These are phyloP conservation scores for Arctium minus DNA, from an alignment of 129 eudicot genomes.

Conservation along the genomic window DNA sequence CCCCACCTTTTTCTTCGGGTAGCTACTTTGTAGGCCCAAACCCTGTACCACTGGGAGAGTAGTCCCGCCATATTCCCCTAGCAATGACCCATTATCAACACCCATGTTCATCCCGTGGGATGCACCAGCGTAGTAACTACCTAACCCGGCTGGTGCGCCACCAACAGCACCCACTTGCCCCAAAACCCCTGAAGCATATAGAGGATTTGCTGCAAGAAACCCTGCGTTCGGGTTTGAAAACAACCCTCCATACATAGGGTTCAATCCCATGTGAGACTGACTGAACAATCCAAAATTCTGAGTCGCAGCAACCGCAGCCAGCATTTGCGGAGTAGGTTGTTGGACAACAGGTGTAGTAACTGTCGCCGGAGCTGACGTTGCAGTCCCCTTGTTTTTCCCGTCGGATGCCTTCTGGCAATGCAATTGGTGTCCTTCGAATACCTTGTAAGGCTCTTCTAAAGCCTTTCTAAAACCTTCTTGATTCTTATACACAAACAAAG, in stretches of 20 bases:
- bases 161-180: slow-evolving; percentile 34
- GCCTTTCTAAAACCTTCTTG: slow-evolving; percentile 61
- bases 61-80: slow-evolving; percentile 41
- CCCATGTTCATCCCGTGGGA: slow-evolving; percentile 37
- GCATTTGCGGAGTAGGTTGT: slow-evolving; percentile 38
- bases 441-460: slow-evolving; percentile 58
- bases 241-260: slow-evolving; percentile 42
- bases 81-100: slow-evolving; percentile 30
- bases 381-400: slow-evolving; percentile 44
- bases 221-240: slow-evolving; percentile 38
- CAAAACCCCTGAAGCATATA: slow-evolving; percentile 31
- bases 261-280: slow-evolving; percentile 37
- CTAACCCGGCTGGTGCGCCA: slow-evolving; percentile 24
- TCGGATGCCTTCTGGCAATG: slow-evolving; percentile 60
- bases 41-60: slow-evolving; percentile 30
- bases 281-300: slow-evolving; percentile 52
- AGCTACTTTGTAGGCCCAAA: slow-evolving; percentile 45
- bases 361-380: slow-evolving; percentile 19
- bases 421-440: slow-evolving; percentile 67
- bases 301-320: slow-evolving; percentile 48
- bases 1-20: slow-evolving; percentile 37
- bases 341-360: slow-evolving; percentile 34
- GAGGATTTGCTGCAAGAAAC: slow-evolving; percentile 35
- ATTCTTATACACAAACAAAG: slow-evolving; percentile 65
- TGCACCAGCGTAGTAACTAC: slow-evolving; percentile 49